Evolutionary conservation across 2,329 filamentous ascomycete species (phyloP).

Genomic region (Pseudogymnoascus sp.): DNA sequence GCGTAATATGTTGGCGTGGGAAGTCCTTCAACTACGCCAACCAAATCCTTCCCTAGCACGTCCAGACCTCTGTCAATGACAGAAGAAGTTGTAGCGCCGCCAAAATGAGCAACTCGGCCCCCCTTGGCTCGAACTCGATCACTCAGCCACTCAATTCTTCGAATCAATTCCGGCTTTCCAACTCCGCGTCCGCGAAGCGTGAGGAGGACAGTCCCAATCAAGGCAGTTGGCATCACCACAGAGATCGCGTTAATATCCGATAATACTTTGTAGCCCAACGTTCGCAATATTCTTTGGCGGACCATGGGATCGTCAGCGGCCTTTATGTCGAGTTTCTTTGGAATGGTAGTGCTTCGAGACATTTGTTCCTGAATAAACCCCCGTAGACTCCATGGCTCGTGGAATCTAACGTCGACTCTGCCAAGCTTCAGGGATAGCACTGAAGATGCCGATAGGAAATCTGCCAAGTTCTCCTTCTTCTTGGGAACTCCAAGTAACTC

Average conservation of each 20-base stretch:
- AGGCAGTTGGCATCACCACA: conserved; percentile 94
- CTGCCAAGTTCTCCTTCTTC: conserved; percentile 84
- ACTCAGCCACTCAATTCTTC: conserved; percentile 85
- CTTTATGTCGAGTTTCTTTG: conserved; percentile 39
- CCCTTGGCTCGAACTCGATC: conserved; percentile 75
- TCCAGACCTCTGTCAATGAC: conserved; percentile 87
- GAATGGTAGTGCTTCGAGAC: conserved; percentile 44
- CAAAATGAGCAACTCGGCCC: conserved; percentile 89
- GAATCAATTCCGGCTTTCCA: conserved; percentile 74
- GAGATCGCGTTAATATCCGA: conserved; percentile 93
- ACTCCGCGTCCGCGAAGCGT: conserved; percentile 88
- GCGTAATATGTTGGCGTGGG: conserved; percentile 91
- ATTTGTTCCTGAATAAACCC: conserved; percentile 75
- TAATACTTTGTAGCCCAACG: conserved; percentile 84
- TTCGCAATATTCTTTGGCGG: conserved; percentile 64
- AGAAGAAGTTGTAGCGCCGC: conserved; percentile 65
- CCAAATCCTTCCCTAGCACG: conserved; percentile 81
- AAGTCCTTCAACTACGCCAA: conserved; percentile 69
- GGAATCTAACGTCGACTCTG: conserved; percentile 88
- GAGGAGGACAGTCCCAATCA: conserved; percentile 88
- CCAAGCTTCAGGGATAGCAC: conserved; percentile 83
- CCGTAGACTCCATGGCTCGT: conserved; percentile 88
- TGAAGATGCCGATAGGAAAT: conserved; percentile 80
- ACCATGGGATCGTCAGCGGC: conserved; percentile 30
- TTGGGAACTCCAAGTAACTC: conserved; percentile 92